phyloP scores from a whole-genome alignment of 805 yeast species.

The Candida berthetii region DNA sequence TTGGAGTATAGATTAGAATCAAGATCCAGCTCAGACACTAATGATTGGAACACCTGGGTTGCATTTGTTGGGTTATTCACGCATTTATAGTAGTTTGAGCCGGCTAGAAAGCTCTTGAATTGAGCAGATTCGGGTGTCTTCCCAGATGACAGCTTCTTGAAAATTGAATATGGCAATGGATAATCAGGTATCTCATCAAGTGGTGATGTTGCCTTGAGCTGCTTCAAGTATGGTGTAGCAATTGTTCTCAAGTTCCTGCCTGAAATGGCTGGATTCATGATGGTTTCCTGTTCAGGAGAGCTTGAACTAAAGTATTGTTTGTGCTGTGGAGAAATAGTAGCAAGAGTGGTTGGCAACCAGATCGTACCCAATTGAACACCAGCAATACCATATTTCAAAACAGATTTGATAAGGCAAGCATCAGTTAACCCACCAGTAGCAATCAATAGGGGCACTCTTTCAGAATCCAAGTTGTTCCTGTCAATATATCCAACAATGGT shows the following conservation, averaged over 20 bases:
- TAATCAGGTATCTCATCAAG: conserved; percentile 12
- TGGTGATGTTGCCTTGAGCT: conserved; percentile 3
- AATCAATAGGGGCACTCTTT: conserved; percentile 23
- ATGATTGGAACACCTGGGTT: too few species aligned
- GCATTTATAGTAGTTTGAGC: conserved; percentile 9
- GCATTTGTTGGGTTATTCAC: too few species aligned
- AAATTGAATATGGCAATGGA: conserved; percentile 20
- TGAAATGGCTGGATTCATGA: conserved; percentile 18
- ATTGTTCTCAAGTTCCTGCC: conserved; percentile 19
- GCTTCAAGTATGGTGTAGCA: conserved; percentile 16
- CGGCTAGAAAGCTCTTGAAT: conserved; percentile 12
- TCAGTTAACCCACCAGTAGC: conserved; percentile 51
- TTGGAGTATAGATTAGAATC: neutral
- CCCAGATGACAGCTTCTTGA: conserved; percentile 9
- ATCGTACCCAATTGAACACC: conserved; percentile 54
- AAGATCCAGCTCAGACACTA: conserved; percentile 2
- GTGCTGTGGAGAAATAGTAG: conserved; percentile 12
- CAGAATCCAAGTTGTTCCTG: neutral
- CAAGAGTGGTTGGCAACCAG: conserved; percentile 25
- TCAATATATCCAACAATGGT: conserved; percentile 15
- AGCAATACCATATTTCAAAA: conserved; percentile 36
- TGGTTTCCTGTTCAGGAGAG: conserved; percentile 18
- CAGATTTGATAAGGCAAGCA: conserved; percentile 22
- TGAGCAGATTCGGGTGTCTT: neutral
- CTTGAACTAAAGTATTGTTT: conserved; percentile 5